These are phyloP conservation scores for Eucalyptus cloeziana DNA, from an alignment of 345 rosid genomes.

Conservation along the genomic window DNA sequence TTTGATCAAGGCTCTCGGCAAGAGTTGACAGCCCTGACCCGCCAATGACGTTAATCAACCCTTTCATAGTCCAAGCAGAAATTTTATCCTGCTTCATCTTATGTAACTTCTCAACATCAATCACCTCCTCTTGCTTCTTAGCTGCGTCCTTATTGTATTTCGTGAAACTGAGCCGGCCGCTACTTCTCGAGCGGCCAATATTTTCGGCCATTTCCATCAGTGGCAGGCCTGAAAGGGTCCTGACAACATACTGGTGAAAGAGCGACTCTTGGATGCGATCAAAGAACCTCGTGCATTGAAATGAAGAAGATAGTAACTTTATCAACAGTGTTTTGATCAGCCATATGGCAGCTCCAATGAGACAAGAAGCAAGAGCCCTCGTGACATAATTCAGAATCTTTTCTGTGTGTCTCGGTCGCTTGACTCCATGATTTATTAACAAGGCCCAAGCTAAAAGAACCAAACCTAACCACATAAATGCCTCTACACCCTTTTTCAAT, in stretches of 20 bases:
- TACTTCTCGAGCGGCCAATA: slow-evolving; percentile 1
- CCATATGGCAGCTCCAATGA: slow-evolving; percentile 54
- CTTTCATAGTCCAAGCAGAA: slow-evolving; percentile 79
- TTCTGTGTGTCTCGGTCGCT: slow-evolving; percentile 19
- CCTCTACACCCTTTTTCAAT: slow-evolving; percentile 45
- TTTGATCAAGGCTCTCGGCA: slow-evolving; percentile 17
- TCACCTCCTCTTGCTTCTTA: slow-evolving; percentile 31
- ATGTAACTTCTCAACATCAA: slow-evolving; percentile 54
- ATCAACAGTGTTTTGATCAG: slow-evolving; percentile 35
- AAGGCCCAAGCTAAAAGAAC: slow-evolving; percentile 51
- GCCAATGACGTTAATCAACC: slow-evolving; percentile 31
- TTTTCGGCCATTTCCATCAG: slow-evolving; percentile 39
- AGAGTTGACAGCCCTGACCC: slow-evolving; percentile 21
- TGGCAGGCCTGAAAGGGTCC: slow-evolving; percentile 55
- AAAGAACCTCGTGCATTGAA: slow-evolving; percentile 47
- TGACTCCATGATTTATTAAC: slow-evolving; percentile 31
- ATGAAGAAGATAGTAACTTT: slow-evolving; percentile 44
- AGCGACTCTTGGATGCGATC: slow-evolving; percentile 67
- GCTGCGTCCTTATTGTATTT: slow-evolving; percentile 9
- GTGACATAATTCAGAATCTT: slow-evolving; percentile 30
- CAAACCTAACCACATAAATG: slow-evolving; percentile 39
- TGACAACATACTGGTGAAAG: slow-evolving; percentile 59
- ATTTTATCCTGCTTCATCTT: slow-evolving; percentile 46
- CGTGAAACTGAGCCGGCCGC: slow-evolving; percentile 38
- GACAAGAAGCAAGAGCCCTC: slow-evolving; percentile 30